Conservation (phyloP, 2,329 filamentous ascomycete genomes). For the Epichloe hybrida region DNA sequence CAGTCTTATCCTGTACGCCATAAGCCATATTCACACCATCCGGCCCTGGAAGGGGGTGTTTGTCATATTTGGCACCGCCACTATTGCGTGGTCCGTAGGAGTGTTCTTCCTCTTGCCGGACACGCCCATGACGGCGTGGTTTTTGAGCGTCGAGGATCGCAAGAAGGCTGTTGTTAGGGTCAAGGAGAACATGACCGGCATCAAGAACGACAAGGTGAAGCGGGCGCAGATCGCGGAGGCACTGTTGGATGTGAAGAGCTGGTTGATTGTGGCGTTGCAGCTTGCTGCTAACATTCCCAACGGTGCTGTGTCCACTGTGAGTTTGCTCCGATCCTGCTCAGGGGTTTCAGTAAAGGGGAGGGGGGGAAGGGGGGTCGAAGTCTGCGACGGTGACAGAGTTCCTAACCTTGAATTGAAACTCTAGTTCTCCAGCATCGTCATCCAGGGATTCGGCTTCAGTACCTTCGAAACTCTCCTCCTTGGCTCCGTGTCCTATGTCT, state of each 20-base stretch:
- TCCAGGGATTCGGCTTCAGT: conserved; percentile 13
- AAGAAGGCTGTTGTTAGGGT: conserved; percentile 18
- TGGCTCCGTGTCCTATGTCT: conserved; percentile 8
- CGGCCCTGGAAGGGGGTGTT: conserved; percentile 16
- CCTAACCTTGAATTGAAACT: not conserved
- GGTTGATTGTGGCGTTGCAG: conserved; percentile 14
- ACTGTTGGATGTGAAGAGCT: conserved; percentile 13
- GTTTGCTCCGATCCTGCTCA: not conserved
- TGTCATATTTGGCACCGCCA: conserved; percentile 13
- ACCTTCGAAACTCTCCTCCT: conserved; percentile 12
- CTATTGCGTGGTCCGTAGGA: conserved; percentile 10
- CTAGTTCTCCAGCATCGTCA: conserved; percentile 15
- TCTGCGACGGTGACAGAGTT: not conserved
- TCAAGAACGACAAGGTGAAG: conserved; percentile 16
- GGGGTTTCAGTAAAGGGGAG: too few relatives aligned
- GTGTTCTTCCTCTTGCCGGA: conserved; percentile 12
- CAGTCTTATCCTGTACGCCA: conserved; percentile 16
- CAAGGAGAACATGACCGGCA: conserved; percentile 21
- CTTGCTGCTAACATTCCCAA: conserved; percentile 17
- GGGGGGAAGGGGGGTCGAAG: too few relatives aligned
- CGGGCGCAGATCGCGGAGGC: conserved; percentile 13
- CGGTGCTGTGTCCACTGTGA: conserved; percentile 15
- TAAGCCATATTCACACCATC: conserved; percentile 15
- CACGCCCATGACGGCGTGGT: conserved; percentile 14
- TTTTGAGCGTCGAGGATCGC: conserved; percentile 15